These are phyloP conservation scores for Ophiosphaerella herpotricha DNA, from an alignment of 2,329 filamentous ascomycete genomes.

Conservation along the genomic window DNA sequence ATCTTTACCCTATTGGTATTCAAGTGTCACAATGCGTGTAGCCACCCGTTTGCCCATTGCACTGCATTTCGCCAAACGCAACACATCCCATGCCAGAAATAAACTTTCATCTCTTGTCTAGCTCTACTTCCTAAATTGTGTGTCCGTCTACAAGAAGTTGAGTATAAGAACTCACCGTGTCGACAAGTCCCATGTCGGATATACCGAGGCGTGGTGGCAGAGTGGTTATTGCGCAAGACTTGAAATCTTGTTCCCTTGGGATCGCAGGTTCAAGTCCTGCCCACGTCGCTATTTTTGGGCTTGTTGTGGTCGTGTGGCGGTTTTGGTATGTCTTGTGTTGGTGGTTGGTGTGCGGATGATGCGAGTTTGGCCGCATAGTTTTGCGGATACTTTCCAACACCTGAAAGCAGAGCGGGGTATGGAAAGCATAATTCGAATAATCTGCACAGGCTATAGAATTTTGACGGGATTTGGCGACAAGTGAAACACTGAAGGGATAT, in stretches of 20 bases:
- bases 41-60: not conserved
- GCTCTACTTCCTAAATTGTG: not conserved
- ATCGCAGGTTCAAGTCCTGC: constrained; percentile 44
- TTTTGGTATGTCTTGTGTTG: not conserved
- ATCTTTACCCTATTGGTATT: not conserved
- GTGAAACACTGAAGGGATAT: too few relatives aligned
- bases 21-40: not conserved
- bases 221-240: constrained; percentile 47
- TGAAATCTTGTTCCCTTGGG: constrained; percentile 47
- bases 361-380: not conserved
- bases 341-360: not conserved
- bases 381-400: too few relatives aligned
- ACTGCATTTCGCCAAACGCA: not conserved
- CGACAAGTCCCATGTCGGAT: not conserved
- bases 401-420: too few relatives aligned
- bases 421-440: too few relatives aligned
- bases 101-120: too few relatives aligned
- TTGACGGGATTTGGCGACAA: too few relatives aligned
- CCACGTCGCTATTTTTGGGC: constrained; percentile 29
- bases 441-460: too few relatives aligned
- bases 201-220: constrained; percentile 35
- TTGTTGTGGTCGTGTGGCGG: not conserved
- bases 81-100: not conserved
- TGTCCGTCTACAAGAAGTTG: too few relatives aligned
- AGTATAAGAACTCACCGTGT: not conserved